phyloP scores from a whole-genome alignment of 2,329 filamentous ascomycete genomes.

The Beauveria sp. region DNA sequence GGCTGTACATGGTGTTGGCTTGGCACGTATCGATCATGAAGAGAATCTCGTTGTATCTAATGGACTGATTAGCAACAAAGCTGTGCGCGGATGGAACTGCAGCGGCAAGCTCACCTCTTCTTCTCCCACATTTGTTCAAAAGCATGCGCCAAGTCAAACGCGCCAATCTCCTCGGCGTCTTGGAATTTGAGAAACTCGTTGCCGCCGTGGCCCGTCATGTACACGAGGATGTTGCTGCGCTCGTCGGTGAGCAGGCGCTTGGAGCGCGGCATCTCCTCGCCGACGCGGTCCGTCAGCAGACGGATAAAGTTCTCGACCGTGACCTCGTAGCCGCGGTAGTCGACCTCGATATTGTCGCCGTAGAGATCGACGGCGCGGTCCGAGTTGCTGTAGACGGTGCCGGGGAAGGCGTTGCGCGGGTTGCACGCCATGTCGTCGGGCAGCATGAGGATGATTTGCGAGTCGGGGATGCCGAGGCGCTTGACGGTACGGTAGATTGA shows the following conservation, averaged over 20 bases:
- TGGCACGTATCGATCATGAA: slow-evolving; percentile 99
- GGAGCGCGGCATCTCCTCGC: slow-evolving; percentile 87
- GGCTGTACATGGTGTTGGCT: slow-evolving; percentile 98
- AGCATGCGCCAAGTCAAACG: slow-evolving; percentile 90
- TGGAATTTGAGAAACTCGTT: slow-evolving; percentile 99
- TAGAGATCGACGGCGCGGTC: slow-evolving; percentile 93
- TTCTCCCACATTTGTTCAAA: slow-evolving; percentile 99
- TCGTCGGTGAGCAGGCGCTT: slow-evolving; percentile 93
- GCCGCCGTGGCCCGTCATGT: slow-evolving; percentile 98
- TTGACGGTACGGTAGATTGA: slow-evolving; percentile 98
- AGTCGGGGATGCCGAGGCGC: slow-evolving; percentile 93
- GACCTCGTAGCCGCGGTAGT: slow-evolving; percentile 96
- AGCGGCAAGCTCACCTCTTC: slow-evolving; percentile 56
- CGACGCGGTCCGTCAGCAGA: slow-evolving; percentile 85
- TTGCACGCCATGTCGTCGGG: slow-evolving; percentile 99
- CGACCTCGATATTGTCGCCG: slow-evolving; percentile 97
- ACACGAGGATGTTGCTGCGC: slow-evolving; percentile 92
- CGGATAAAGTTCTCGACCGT: slow-evolving; percentile 99
- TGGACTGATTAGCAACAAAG: not conserved
- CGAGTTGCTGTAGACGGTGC: slow-evolving; percentile 96
- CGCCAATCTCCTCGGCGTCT: slow-evolving; percentile 93
- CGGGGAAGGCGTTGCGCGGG: slow-evolving; percentile 93
- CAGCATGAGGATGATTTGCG: slow-evolving; percentile 99
- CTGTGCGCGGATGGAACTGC: not conserved
- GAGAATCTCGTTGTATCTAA: slow-evolving; percentile 85